phyloP scores from a whole-genome alignment of 1,139 yeast species.

The Chernovozyma aurita region DNA sequence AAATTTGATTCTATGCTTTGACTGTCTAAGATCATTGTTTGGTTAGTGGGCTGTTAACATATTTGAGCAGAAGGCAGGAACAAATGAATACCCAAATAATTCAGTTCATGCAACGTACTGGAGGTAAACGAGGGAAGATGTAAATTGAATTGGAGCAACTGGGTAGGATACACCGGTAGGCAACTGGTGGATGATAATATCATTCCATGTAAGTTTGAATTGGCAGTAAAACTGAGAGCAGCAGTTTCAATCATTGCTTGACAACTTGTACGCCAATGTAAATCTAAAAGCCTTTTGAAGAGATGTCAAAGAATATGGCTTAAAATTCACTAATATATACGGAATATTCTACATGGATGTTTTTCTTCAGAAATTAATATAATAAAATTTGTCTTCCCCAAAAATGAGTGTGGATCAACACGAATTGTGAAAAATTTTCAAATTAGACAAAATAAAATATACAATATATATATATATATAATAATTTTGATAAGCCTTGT shows the following conservation, averaged over 20 bases:
- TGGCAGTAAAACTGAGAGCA: slow-evolving; percentile 10
- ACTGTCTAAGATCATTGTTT: too few species aligned
- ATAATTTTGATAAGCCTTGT: too few species aligned
- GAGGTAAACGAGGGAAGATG: slow-evolving; percentile 83
- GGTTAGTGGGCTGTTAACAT: too few species aligned
- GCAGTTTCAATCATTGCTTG: slow-evolving; percentile 44
- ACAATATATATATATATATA: too few species aligned
- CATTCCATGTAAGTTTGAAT: slow-evolving; percentile 54
- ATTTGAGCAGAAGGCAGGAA: slow-evolving; percentile 58
- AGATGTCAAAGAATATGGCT: slow-evolving; percentile 5
- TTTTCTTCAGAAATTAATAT: too few species aligned
- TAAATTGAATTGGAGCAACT: slow-evolving; percentile 74
- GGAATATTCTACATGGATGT: too few species aligned
- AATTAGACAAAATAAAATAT: too few species aligned
- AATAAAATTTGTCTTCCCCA: too few species aligned
- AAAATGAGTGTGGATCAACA: too few species aligned
- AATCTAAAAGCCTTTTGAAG: slow-evolving; percentile 20
- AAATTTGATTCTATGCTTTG: too few species aligned
- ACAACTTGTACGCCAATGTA: slow-evolving; percentile 37
- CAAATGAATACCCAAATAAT: slow-evolving; percentile 66
- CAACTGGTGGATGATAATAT: slow-evolving; percentile 82
- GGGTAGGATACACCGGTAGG: slow-evolving; percentile 68
- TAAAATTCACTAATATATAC: background rate
- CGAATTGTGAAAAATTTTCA: too few species aligned
- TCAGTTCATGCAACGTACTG: slow-evolving; percentile 49